A percentile compares a stretch with the other conserved stretches of the same genome.
Evolutionary conservation across 106 monocot species (phyloP).

Genomic region (Amphibolis antarctica): DNA sequence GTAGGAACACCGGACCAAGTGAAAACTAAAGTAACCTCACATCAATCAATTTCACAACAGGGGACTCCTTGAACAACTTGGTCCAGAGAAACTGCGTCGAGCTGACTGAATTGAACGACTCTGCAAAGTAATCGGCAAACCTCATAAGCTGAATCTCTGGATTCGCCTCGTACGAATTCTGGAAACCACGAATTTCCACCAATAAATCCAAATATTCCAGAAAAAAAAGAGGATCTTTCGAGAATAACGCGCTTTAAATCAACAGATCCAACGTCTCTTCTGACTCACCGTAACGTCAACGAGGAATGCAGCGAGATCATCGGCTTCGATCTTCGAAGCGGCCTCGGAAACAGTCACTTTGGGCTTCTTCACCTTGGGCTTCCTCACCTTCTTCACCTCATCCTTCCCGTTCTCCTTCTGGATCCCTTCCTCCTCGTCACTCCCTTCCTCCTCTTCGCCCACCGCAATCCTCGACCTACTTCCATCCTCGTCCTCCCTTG

Average conservation of each 20-base stretch:
- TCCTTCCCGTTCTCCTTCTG: conserved; percentile 14
- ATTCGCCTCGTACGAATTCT: conserved; percentile 73
- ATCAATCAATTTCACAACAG: conserved; percentile 67
- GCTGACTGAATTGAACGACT: conserved; percentile 52
- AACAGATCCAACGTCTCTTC: conserved; percentile 1
- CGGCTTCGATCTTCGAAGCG: conserved; percentile 56
- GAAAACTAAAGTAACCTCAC: conserved; percentile 30
- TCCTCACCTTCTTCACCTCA: conserved; percentile 52
- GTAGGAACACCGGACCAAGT: not conserved
- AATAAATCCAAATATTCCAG: not conserved
- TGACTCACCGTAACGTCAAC: conserved; percentile 50
- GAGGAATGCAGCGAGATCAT: conserved; percentile 58
- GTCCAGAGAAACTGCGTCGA: conserved; percentile 76
- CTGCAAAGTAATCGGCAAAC: conserved; percentile 82
- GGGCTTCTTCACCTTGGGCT: conserved; percentile 80
- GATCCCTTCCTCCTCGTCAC: conserved; percentile 20
- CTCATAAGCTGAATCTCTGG: conserved; percentile 90
- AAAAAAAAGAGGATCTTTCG: not conserved
- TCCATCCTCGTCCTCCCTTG: conserved; percentile 6
- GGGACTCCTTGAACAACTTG: conserved; percentile 80
- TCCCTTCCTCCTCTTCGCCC: conserved; percentile 29
- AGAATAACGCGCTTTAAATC: not conserved
- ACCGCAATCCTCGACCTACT: not conserved
- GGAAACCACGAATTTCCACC: not conserved
- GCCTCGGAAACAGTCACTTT: conserved; percentile 91